Evolutionary conservation across 306 rosid species (phyloP), one percentile per base, ranked within the genome.

Genomic region (Fagus crenata): DNA sequence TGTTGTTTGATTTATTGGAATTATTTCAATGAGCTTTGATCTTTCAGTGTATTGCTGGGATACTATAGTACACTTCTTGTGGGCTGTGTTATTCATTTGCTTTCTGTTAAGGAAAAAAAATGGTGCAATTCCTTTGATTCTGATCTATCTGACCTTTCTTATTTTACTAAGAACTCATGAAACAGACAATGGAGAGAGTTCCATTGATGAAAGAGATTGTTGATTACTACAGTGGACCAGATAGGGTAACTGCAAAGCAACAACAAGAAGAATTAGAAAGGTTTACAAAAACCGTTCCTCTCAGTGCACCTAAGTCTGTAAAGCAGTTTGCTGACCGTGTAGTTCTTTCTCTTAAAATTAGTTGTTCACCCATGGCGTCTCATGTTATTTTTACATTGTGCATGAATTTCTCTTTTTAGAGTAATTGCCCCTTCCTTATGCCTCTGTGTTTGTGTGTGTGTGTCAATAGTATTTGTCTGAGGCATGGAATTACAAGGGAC

Each of bases 341-440:
- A 8, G 89, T 94, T 74, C 85, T 87, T 71, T 94, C 98, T 81
- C 91, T 92, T 73, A 95, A 94, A 96, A 97, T 94, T 82, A 61
- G 90, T 41, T 67, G 68, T 78, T 63, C 7, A 54, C 39, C 49
- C 43, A 67, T 46, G 58, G 63, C 71, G 67, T 69, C 12, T 81
- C 42, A 18, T 58, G 28, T 67, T 71, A 32, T 46, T 53, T 72
- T 42, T 70, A 65, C 39, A 71, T 49, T 18, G 17, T 67, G 71
- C 71, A 46, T 67, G 55, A 28, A 74, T 74, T 73, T 69, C 18
- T 81, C 17, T 78, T 22, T 22, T 22, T 49, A 1, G 43, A n/a
- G n/a, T 43, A 53, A n/a, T 49, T 77, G 58, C 68, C 72, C 78
- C 49, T 79, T 14, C 67, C 43, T 39, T 82, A 63, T 7, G 74